Base-by-base conservation (phyloP, 169 alveolate genomes). In the Neospora caninum region DNA sequence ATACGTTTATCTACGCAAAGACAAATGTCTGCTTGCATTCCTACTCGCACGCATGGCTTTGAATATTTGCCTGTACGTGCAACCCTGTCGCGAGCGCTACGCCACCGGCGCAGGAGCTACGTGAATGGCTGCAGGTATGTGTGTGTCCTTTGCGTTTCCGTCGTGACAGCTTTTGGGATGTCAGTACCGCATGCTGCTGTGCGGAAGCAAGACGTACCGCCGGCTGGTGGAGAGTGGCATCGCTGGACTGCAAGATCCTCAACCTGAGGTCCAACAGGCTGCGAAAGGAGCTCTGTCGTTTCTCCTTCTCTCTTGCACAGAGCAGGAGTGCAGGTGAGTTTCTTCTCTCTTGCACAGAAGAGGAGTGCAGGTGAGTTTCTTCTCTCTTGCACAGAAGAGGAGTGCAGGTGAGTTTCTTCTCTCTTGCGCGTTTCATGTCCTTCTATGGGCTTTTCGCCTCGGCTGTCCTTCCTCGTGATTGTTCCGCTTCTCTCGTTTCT, bases 151-250 rank as follows among this genome's bases (percentile, higher is more conserved):
- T 49, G 6, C 18, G 58, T 49, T 22, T 49, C 18, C 18, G 58
- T 49, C 18, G 58, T 49, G 58, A 25, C 84, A 73, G 84, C 84
- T 73, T 25, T 43, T 73, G 49, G 84, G 84, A 73, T 73, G 84
- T 34, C 49, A 73, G 34, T 73, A 73, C 22, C 84, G 84, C 45
- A 73, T 73, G 84, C 84, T 73, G 7, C 84, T 73, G 84, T 73
- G 22, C n/a, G 84, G 84, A n/a, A 73, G 84, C 18, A 25, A 73
- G 84, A 73, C 84, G 29, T 73, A 73, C 25, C 84, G 84, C 22
- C 39, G 45, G 27, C 16, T 73, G 84, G 84, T 73, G 27, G 84
- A 38, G 45, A 20, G 27, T 9, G 41, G 84, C 43, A 73, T 73
- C 84, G 25, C 31, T 0, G 84, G 84, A 42, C 43, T 73, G 41